phyloP scores from a whole-genome alignment of 139 green algal genomes.

The Micractinium sp. region DNA sequence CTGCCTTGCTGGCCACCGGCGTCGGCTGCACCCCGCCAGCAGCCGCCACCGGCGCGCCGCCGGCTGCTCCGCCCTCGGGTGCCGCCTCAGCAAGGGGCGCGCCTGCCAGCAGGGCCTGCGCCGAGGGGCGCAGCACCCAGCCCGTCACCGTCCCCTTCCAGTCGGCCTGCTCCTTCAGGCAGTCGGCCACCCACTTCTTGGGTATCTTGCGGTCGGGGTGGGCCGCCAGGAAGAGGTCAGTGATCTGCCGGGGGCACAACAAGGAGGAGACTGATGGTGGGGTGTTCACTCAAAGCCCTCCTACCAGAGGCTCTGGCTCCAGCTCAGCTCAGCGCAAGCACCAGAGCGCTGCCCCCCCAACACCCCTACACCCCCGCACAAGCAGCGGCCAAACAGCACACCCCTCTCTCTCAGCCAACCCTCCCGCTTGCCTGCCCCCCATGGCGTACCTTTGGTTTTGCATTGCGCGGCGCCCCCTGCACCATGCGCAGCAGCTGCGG shows the following conservation, averaged over 20 bases:
- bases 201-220: constrained; percentile 40
- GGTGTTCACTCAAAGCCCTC: no score
- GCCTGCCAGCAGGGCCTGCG: neutral
- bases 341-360: no score
- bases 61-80: neutral
- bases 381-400: no score
- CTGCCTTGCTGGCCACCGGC: neutral
- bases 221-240: constrained; percentile 54
- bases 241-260: neutral
- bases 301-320: neutral
- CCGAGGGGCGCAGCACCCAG: constrained; percentile 15
- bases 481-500: constrained; percentile 51
- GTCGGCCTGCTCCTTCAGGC: constrained; percentile 52
- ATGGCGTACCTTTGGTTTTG: no score
- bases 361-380: no score
- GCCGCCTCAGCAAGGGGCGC: neutral
- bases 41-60: neutral
- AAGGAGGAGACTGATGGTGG: no score
- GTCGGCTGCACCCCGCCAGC: neutral
- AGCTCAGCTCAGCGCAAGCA: no score
- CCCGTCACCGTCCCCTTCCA: neutral
- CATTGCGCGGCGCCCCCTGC: constrained; percentile 9
- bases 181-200: constrained; percentile 61
- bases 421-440: neutral
- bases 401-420: neutral